phyloP scores from a whole-genome alignment of 2,329 filamentous ascomycete genomes.

The Plectosphaerella sp. region DNA sequence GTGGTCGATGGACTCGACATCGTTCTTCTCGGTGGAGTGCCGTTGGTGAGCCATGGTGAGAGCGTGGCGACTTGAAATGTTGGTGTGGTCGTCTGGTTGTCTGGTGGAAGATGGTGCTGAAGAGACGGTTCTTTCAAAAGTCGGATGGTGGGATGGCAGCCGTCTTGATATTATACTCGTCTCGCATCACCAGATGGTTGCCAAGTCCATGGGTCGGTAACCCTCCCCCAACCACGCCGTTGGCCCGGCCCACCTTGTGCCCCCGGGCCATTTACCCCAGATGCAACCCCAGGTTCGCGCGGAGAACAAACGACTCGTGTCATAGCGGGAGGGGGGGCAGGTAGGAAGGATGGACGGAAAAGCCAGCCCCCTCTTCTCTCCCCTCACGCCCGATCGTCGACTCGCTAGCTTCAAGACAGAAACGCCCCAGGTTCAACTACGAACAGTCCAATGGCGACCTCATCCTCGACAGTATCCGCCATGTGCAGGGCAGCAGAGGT shows the following conservation, averaged over 20 bases:
- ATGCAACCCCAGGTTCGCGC: background rate
- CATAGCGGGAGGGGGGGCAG: no score
- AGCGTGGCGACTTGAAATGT: background rate
- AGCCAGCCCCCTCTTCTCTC: background rate
- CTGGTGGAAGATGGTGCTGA: background rate
- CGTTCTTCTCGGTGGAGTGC: slow-evolving; percentile 8
- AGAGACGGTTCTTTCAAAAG: no score
- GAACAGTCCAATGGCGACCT: background rate
- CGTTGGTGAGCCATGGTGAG: slow-evolving; percentile 2
- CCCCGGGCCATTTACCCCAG: background rate
- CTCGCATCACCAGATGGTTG: no score
- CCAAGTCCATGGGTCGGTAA: background rate
- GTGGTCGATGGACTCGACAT: slow-evolving; percentile 6
- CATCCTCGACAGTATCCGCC: background rate
- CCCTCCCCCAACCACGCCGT: no score
- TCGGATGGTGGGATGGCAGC: background rate
- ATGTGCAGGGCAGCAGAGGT: background rate
- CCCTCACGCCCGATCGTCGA: background rate
- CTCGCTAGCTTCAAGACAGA: background rate
- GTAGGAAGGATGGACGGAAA: background rate
- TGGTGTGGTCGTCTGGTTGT: no score
- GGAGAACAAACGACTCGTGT: no score
- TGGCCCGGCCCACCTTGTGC: background rate
- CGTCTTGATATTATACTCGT: background rate
- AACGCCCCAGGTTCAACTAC: no score